Base-by-base conservation (phyloP, 768 basidiomycete genomes). In the Boletus coccyginus region DNA sequence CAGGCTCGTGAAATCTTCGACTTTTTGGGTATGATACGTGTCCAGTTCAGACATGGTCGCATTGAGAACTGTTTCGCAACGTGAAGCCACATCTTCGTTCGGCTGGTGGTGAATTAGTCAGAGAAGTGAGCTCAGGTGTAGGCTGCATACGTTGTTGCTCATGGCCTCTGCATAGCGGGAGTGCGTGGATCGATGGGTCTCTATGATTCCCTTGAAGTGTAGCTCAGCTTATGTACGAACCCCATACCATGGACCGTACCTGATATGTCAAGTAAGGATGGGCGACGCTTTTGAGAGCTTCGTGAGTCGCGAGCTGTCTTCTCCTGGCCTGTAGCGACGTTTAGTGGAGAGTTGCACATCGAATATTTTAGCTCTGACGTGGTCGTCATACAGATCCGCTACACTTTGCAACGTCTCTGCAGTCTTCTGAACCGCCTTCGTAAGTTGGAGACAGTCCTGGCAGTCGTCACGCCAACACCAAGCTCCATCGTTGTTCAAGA, bases 391-490 rank as follows among this genome's bases (percentile, higher is more conserved):
- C 38, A 92, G 66, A 69, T 90, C 88, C 2, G 89, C 89, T 3
- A 92, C 82, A 52, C 73, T 85, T 63, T 90, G 88, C 50, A 93
- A 64, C 0, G 82, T 81, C 60, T 92, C 92, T 9, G 83, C 81
- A 0, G 85, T 84, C 66, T 84, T 86, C 66, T 92, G 90, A 60
- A 92, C 75, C 0, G 85, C 88, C 63, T 88, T 92, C 2, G 88
- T 91, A 47, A 92, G 73, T 52, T 80, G 80, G n/a, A 93, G 72
- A 66, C 92, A 94, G 38, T 85, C 91, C 67, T 79, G 71, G 66
- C 92, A 93, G 3, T 78, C 78, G 51, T 94, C 90, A 27, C 85
- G 78, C 91, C 92, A 95, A 68, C 91, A 92, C 89, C 92, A 90
- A 4, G 89, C 91, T 1, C 89, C 87, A 27, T 89, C 81, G 10